phyloP scores from a whole-genome alignment of 2,329 filamentous ascomycete genomes.

The Nakataea oryzae region DNA sequence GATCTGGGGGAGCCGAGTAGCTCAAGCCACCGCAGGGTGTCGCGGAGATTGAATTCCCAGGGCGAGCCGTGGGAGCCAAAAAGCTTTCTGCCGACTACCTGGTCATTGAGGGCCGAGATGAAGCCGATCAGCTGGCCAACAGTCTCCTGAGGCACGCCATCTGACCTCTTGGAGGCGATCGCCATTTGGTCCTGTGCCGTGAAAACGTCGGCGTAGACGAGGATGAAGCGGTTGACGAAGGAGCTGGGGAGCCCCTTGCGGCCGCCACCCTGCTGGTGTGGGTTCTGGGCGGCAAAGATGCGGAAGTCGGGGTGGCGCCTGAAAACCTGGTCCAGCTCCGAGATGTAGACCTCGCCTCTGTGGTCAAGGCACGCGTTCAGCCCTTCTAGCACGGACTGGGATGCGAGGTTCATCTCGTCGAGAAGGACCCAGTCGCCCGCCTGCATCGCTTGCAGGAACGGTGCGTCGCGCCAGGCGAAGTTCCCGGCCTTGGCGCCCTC shows the following conservation, averaged over 20 bases:
- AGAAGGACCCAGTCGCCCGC: conserved; percentile 91
- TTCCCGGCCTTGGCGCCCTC: conserved; percentile 85
- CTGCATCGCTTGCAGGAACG: conserved; percentile 94
- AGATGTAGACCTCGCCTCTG: conserved; percentile 88
- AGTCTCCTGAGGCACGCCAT: conserved; percentile 45
- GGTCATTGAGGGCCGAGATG: conserved; percentile 67
- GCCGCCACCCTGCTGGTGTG: conserved; percentile 92
- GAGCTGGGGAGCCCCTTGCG: conserved; percentile 90
- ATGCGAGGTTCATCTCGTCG: conserved; percentile 98
- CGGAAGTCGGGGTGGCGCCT: conserved; percentile 79
- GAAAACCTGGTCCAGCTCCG: conserved; percentile 91
- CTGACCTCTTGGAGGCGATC: conserved; percentile 73
- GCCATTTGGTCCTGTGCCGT: conserved; percentile 67
- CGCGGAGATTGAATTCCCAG: conserved; percentile 93
- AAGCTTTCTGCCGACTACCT: conserved; percentile 48
- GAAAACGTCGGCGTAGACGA: conserved; percentile 93
- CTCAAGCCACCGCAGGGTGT: conserved; percentile 79
- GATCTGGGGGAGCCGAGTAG: conserved; percentile 50
- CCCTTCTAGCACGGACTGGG: conserved; percentile 91
- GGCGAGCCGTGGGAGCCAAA: conserved; percentile 62
- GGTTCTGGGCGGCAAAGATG: conserved; percentile 96
- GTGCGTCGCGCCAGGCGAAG: conserved; percentile 92
- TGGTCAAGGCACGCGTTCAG: conserved; percentile 95
- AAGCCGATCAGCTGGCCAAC: conserved; percentile 65
- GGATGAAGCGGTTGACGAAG: conserved; percentile 96